Percentiles rank a stretch among this genome's conserved stretches.
phyloP scores from a whole-genome alignment of 1,284 basidiomycete genomes.

The Vanrija sp. region DNA sequence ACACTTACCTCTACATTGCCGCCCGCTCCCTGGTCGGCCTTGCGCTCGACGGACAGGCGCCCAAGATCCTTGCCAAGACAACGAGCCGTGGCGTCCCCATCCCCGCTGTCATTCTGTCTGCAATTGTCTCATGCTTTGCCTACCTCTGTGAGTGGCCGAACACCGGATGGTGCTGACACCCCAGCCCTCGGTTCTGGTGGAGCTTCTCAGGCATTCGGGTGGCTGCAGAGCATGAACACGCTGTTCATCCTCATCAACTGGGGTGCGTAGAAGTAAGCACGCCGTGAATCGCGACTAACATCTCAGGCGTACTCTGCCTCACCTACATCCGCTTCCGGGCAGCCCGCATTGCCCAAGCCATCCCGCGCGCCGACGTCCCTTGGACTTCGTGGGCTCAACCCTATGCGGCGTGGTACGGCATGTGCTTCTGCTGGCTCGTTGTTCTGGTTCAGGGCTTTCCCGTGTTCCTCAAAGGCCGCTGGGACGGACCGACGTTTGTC shows the following conservation, averaged over 20 bases:
- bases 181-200: conserved; percentile 7
- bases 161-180: conserved; percentile 55
- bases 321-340: not conserved
- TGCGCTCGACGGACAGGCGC: conserved; percentile 50
- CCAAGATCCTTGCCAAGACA: conserved; percentile 48
- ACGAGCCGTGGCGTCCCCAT: conserved; percentile 50
- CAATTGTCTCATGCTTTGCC: conserved; percentile 39
- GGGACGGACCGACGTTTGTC: not conserved
- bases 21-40: conserved; percentile 50
- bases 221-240: conserved; percentile 21
- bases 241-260: conserved; percentile 13
- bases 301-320: conserved; percentile 8
- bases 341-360: not conserved
- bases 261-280: not conserved
- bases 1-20: conserved; percentile 14
- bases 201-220: conserved; percentile 16
- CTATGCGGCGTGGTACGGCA: not conserved
- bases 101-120: conserved; percentile 28
- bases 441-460: not conserved
- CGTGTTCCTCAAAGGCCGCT: not conserved
- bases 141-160: conserved; percentile 50
- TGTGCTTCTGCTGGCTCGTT: not conserved
- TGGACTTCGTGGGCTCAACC: not conserved
- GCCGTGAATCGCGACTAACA: too few species aligned
- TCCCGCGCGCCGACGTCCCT: not conserved